These are phyloP conservation scores for Pinus taeda DNA, from an alignment of 75 land plant genomes.

Conservation along the genomic window DNA sequence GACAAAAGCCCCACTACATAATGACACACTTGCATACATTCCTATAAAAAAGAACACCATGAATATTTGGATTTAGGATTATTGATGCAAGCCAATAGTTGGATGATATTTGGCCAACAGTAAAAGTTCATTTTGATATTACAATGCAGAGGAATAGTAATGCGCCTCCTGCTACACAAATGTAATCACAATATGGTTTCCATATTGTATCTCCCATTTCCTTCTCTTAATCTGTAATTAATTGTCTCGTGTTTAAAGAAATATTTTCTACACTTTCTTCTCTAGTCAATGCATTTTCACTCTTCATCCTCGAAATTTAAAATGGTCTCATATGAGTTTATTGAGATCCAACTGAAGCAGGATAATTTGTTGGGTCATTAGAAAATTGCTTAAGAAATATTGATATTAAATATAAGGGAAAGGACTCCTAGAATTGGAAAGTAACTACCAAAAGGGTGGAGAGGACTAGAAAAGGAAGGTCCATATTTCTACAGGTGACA, in stretches of 20 bases:
- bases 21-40: constrained; percentile 46
- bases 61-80: constrained; percentile 20
- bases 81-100: constrained; percentile 68
- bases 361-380: too few relatives aligned
- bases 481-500: too few relatives aligned
- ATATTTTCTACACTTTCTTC: constrained; percentile 21
- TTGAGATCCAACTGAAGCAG: too few relatives aligned
- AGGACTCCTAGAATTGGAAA: too few relatives aligned
- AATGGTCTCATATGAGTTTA: too few relatives aligned
- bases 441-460: too few relatives aligned
- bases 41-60: constrained; percentile 28
- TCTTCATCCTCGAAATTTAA: neutral
- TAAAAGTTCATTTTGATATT: constrained; percentile 30
- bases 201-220: constrained; percentile 51
- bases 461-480: too few relatives aligned
- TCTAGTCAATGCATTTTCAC: neutral
- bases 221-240: constrained; percentile 62
- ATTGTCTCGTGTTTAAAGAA: constrained; percentile 18
- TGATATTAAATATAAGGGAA: too few relatives aligned
- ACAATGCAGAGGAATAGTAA: constrained; percentile 13
- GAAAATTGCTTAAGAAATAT: too few relatives aligned
- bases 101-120: constrained; percentile 34
- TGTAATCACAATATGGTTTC: constrained; percentile 50
- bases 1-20: constrained; percentile 18
- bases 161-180: constrained; percentile 32